These are phyloP conservation scores for Polychaeton citri DNA, from an alignment of 2,329 filamentous ascomycete genomes.

Conservation along the genomic window DNA sequence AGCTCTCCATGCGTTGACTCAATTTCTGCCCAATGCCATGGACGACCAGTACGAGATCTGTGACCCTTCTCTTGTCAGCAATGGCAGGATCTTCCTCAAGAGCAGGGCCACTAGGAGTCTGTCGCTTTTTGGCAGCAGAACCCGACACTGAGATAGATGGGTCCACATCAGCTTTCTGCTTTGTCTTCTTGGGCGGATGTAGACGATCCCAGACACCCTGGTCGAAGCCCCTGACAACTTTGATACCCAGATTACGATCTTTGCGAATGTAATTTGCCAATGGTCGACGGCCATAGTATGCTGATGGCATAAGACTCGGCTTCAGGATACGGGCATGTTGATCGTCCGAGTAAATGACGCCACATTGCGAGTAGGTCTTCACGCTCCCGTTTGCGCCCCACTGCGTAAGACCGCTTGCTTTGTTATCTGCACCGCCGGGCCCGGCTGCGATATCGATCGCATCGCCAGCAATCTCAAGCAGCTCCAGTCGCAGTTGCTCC, in stretches of 20 bases:
- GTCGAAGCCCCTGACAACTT: slow-evolving; percentile 83
- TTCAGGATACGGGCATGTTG: slow-evolving; percentile 73
- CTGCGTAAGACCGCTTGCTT: slow-evolving; percentile 30
- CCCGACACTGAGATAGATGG: slow-evolving; percentile 32
- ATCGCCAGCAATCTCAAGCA: slow-evolving; percentile 32
- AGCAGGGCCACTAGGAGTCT: not conserved
- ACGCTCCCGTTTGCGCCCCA: slow-evolving; percentile 31
- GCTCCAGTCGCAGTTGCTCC: slow-evolving; percentile 29
- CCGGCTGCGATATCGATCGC: slow-evolving; percentile 35
- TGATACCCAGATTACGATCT: slow-evolving; percentile 67
- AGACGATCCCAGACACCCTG: slow-evolving; percentile 60
- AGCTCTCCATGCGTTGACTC: slow-evolving; percentile 87
- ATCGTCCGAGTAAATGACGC: slow-evolving; percentile 75
- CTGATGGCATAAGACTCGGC: slow-evolving; percentile 70
- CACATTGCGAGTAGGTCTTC: slow-evolving; percentile 56
- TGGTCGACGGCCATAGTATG: slow-evolving; percentile 69
- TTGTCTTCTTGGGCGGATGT: slow-evolving; percentile 41
- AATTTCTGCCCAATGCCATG: slow-evolving; percentile 97
- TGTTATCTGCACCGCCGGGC: slow-evolving; percentile 32
- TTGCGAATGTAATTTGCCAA: slow-evolving; percentile 69
- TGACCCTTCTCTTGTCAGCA: slow-evolving; percentile 61
- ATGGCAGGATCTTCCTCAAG: slow-evolving; percentile 37
- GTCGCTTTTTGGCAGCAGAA: slow-evolving; percentile 21
- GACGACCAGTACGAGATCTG: slow-evolving; percentile 78
- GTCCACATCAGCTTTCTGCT: slow-evolving; percentile 30